Base-by-base conservation (phyloP, 2,329 filamentous ascomycete species). In the Fusarium illudens region DNA sequence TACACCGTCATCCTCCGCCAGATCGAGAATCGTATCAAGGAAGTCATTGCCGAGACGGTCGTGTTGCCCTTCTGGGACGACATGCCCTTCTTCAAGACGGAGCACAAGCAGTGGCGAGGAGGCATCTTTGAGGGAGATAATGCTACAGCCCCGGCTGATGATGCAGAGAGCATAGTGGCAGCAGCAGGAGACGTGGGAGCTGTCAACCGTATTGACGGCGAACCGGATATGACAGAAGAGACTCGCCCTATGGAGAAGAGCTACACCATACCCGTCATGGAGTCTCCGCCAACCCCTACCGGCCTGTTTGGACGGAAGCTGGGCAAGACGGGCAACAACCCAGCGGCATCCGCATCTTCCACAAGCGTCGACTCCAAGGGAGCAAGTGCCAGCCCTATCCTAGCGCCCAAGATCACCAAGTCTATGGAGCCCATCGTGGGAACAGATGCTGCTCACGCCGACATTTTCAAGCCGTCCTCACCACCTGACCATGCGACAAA, bases 41-140 rank as follows among this genome's bases (percentile, higher is more conserved):
- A 97, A 78, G 94, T 97, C 9, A 86, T 99, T 63, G 92, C 92
- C 10, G 96, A 99, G 80, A 97, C 94, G 1, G 79, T 98, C 19
- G 96, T 99, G 3, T 84, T 91, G 58, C 96, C 96, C 0, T 97
- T 97, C 75, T 99, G 96, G 95, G 96, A 99, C 69, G 96, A 99
- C 76, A 86, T 93, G 22, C 94, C 96, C 0, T 98, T 99, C 78
- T 91, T 93, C 75, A 89, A 92, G 71, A 98, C 94, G 0, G 85
- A 90, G 58, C 83, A 87, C 59, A 93, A 97, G 76, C 81, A 83
- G 19, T 94, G 93, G 84, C 87, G 96, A 71, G 96, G 95, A 11
- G 96, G 96, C 0, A 91, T 98, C 19, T 99, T 89, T 74, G 84
- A 86, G 30, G 84, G 84, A 27, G 87, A 89, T 48, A 81, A 85